Evolutionary conservation across 2,329 filamentous ascomycete species (phyloP), one percentile per base, ranked within the genome.

Genomic region (Nemania diffusa): DNA sequence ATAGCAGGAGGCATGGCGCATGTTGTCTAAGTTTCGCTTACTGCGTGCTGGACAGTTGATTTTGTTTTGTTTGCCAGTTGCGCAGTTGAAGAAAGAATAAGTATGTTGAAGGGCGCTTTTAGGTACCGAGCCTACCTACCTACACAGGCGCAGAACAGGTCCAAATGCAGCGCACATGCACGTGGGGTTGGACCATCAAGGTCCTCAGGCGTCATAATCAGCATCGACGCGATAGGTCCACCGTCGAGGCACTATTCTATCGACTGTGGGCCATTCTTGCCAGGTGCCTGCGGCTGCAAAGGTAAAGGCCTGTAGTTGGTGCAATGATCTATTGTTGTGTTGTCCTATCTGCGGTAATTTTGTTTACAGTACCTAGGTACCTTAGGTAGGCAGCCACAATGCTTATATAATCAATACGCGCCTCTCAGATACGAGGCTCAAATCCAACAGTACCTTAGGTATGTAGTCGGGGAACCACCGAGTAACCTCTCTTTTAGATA

Each of bases 171-270:
- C 34, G n/a, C 13, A 55, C n/a, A 29, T 15, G 37, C 37, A 40
- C 37, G 11, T 40, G 11, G 62, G 62, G 61, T 55, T 58, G 24
- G 24, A n/a, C 63, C 63, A 65, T 65, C 63, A 61, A 57, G 63
- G 63, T 65, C 34, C 63, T 60, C 62, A 26, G 26, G 9, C 20
- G 27, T 56, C 32, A 40, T 56, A 8, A 22, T 42, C 11, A n/a
- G 44, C 22, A 24, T 20, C 4, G 4, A 5, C 40, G 5, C 9
- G 5, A 4, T 42, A 42, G 6, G 40, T 13, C 34, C 11, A 15
- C 27, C 37, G 29, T n/a, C n/a, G n/a, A n/a, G n/a, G n/a, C n/a
- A n/a, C n/a, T 32, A 17, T 2, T 55, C 24, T 17, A 37, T 37
- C n/a, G 32, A 34, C 32, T 34, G 32, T 44, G 17, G 40, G 3